A percentile compares a stretch with the other conserved stretches of the same genome.
Evolutionary conservation across 805 yeast species (phyloP).

Genomic region (Ogataea pignaliae): DNA sequence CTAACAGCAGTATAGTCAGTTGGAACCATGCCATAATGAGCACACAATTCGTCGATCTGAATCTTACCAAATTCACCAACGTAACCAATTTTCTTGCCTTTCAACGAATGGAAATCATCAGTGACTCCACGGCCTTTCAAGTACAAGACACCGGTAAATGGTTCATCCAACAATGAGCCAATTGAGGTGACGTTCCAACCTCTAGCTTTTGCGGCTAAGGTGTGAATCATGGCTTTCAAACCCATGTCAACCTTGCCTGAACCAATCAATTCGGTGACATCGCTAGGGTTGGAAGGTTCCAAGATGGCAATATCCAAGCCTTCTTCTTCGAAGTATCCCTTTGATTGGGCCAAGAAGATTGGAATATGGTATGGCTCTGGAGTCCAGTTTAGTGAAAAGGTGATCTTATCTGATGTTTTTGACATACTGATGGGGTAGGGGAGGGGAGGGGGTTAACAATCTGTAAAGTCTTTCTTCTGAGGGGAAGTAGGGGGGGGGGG

Average conservation of each 20-base stretch:
- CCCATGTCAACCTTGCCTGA: conserved; percentile 57
- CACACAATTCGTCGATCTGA: conserved; percentile 52
- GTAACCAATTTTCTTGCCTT: conserved; percentile 51
- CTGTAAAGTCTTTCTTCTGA: too few species aligned
- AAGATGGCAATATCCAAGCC: conserved; percentile 48
- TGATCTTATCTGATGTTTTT: conserved; percentile 39
- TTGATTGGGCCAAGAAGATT: conserved; percentile 43
- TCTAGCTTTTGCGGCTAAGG: conserved; percentile 55
- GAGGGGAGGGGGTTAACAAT: neutral
- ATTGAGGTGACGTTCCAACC: conserved; percentile 54
- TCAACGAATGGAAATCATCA: conserved; percentile 45
- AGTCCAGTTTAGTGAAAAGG: conserved; percentile 51
- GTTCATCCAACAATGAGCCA: conserved; percentile 52
- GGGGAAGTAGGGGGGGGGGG: too few species aligned
- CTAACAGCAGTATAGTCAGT: conserved; percentile 53
- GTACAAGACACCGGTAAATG: conserved; percentile 52
- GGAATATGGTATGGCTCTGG: conserved; percentile 56
- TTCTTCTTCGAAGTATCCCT: conserved; percentile 46
- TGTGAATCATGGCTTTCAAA: conserved; percentile 56
- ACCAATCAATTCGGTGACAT: conserved; percentile 54
- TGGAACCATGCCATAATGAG: conserved; percentile 53
- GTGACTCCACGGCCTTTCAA: conserved; percentile 47
- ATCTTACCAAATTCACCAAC: conserved; percentile 59
- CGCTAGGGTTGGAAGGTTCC: conserved; percentile 55
- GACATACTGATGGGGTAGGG: neutral